Base-by-base conservation (phyloP, 345 rosid species). In the Turnera subulata region DNA sequence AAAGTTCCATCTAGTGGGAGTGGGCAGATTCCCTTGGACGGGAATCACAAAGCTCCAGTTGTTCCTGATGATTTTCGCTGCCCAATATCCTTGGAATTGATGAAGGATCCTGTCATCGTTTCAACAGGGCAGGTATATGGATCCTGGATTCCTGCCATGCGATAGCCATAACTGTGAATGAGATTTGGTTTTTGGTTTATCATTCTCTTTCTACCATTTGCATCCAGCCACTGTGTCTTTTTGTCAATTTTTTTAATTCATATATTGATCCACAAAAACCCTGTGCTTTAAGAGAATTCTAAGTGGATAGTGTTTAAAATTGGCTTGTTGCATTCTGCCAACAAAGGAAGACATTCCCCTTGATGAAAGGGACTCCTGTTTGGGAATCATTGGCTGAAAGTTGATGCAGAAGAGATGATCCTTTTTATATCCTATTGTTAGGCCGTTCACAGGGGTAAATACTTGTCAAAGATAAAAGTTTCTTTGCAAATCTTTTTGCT, bases 61-160 rank as follows among this genome's bases (percentile, higher is more conserved):
- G 78, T 93, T 62, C 97, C 99, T 6, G 94, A 87, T 61, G 99
- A 89, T 76, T 93, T 89, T 73, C 99, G 92, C 33, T 93, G 99
- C 73, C 97, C 99, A 16, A 93, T 93, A 65, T 89, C 97, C 14
- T 73, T 93, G 67, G 97, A 93, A 69, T 74, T 93, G 78, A 93
- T 93, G 92, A 85, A 79, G 67, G 99, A 93, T 80, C 99, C 97
- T 50, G 96, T 89, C 60, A 93, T 93, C 76, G 99, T 93, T 62
- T 87, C 97, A 37, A 87, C 94, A 44, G 97, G 99, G 55, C 96
- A 93, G 92, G 99, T 93, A 82, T 33, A 59, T 53, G 55, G 46
- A 54, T 50, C 48, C 18, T 66, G 55, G 43, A 23, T 50, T 60
- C 49, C 35, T 59, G 18, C 55, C 40, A 46, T 55, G n/a, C 15